These are phyloP conservation scores for Carex cristatella DNA, from an alignment of 176 grass and related monocot species.

Conservation along the genomic window DNA sequence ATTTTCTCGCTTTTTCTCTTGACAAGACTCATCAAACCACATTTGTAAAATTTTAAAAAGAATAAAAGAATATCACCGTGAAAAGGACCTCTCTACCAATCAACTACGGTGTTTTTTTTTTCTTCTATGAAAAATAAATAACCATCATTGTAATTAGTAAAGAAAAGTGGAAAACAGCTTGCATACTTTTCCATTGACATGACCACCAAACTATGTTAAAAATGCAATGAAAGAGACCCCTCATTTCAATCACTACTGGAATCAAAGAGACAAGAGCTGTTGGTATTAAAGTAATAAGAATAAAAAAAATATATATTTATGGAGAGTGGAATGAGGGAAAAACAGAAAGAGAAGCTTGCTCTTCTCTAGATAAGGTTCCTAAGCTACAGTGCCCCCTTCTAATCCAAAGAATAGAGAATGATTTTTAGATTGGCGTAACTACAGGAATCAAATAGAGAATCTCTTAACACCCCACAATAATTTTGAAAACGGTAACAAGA, in stretches of 20 bases:
- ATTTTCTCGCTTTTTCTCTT: conserved; percentile 36
- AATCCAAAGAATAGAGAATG: neutral
- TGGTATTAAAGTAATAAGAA: neutral
- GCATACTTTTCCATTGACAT: conserved; percentile 27
- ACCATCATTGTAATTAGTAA: conserved; percentile 10
- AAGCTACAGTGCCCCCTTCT: neutral
- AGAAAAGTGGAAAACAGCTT: conserved; percentile 23
- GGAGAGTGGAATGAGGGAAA: neutral
- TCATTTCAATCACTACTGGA: conserved; percentile 29
- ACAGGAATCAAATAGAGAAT: neutral
- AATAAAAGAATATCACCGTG: conserved; percentile 14
- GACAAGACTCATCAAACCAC: conserved; percentile 40
- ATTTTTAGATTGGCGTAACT: neutral
- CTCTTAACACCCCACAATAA: neutral
- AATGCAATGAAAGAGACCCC: conserved; percentile 22
- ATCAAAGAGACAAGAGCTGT: conserved; percentile 23
- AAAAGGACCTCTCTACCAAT: conserved; percentile 8
- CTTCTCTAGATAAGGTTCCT: neutral
- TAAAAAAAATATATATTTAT: neutral
- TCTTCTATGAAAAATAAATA: neutral
- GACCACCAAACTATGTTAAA: conserved; percentile 23
- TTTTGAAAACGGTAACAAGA: neutral
- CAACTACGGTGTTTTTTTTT: neutral
- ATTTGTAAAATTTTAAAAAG: neutral
- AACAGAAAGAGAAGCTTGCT: neutral